Base-by-base conservation (phyloP, 176 grass and related monocot species). In the Guadua angustifolia region DNA sequence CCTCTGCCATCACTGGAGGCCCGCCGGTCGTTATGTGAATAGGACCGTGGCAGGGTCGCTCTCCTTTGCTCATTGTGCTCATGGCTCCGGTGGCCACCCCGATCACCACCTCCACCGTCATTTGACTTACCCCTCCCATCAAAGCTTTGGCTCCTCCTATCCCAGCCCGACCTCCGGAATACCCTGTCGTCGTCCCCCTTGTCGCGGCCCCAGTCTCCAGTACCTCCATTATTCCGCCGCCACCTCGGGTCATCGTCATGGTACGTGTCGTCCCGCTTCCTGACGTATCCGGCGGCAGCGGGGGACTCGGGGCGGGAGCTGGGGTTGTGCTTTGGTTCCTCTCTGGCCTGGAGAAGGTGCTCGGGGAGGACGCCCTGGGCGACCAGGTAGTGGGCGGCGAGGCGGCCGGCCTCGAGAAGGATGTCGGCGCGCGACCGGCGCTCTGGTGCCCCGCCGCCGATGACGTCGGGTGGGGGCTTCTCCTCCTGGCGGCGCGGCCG, bases 331-430 rank as follows among this genome's bases (percentile, higher is more conserved):
- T 71, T 79, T 43, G 74, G 74, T n/a, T 84, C 63, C 49, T 88
- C 81, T 45, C 86, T 77, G 70, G 52, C 86, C 22, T 38, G 86
- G 74, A 92, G 90, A 25, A 84, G 0, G 84, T 71, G 77, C 65
- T 76, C 80, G 65, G 91, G 85, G 40, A 92, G 72, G 69, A 89
- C 72, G 17, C 91, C 91, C 64, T 89, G 85, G 4, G 80, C 71
- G 56, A 89, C 84, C 77, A 92, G 55, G 87, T 85, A 92, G 64
- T 84, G 84, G 15, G 91, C 91, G 36, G 91, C 87, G 39, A 92
- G 87, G 36, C 87, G 81, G 36, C 91, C 91, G 42, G 87, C 91
- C 85, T 92, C 81, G n/a, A 92, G 80, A 13, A 89, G 81, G 81
- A 92, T 49, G 46, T 59, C 76, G 39, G 59, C 50, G 22, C 86